Evolutionary conservation across 306 rosid species (phyloP), one percentile per base, ranked within the genome.

Genomic region (Comarum palustre): DNA sequence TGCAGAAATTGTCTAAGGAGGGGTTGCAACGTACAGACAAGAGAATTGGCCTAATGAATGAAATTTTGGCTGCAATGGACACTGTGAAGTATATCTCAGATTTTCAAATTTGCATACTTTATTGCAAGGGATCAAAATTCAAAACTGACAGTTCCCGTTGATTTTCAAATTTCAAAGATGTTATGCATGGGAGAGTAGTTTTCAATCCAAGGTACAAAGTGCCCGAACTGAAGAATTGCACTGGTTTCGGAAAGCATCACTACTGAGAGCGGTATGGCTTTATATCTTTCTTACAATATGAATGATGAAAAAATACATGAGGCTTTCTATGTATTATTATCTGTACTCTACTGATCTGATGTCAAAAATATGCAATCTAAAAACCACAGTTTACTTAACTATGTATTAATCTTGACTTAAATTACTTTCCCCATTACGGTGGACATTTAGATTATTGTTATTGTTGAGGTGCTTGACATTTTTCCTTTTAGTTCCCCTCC

Each of bases 161-260:
- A 79, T 64, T 81, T 69, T 22, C 54, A 82, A 84, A 81, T 86
- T 84, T 74, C 59, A 77, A 83, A 94, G 98, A 72, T 91, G 92
- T 81, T 94, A 91, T 85, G 97, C 98, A 39, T 94, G 98, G 98
- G 98, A 94, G 88, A 84, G 86, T 78, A 94, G 98, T 89, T 94
- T 94, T 87, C 88, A 89, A 79, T 85, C 95, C 39, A 94, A 86
- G 82, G 90, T 94, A 54, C 82, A 57, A 75, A 48, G 52, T 81
- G 89, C 82, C 34, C 86, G 98, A 74, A 73, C 72, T 79, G 97
- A 89, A 22, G 98, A 94, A 78, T 76, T 94, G 81, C 83, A 87
- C 58, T 94, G 97, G 97, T 94, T 91, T 76, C 86, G 91, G 14
- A 89, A 84, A 77, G 95, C 95, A 50, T 87, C 87, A 70, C 85